phyloP scores from a whole-genome alignment of 768 basidiomycete species.

The Macrolepiota fuliginosa region DNA sequence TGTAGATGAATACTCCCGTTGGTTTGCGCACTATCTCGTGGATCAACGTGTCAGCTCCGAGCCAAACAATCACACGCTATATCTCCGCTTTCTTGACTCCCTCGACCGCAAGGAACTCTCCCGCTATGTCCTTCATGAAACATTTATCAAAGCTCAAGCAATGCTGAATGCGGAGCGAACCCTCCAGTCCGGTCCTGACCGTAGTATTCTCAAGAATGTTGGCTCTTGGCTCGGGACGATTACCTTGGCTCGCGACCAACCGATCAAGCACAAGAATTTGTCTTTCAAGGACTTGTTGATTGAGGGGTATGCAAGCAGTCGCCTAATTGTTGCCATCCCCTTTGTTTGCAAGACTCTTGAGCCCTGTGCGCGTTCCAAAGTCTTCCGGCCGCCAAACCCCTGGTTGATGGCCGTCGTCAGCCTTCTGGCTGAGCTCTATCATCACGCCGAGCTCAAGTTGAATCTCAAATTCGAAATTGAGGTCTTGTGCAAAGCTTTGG shows the following conservation, averaged over 20 bases:
- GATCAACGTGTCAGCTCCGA: conserved; percentile 95
- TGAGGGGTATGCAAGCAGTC: conserved; percentile 91
- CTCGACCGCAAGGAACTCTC: conserved; percentile 65
- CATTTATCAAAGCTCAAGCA: conserved; percentile 79
- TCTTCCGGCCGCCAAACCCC: conserved; percentile 96
- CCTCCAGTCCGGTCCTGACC: conserved; percentile 80
- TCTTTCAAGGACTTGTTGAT: conserved; percentile 97
- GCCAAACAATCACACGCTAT: conserved; percentile 95
- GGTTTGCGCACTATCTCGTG: conserved; percentile 98
- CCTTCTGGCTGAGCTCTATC: conserved; percentile 93
- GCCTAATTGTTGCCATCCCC: conserved; percentile 91
- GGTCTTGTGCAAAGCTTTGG: conserved; percentile 88
- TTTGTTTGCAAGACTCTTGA: conserved; percentile 98
- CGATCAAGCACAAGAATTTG: conserved; percentile 89
- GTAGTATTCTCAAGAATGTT: conserved; percentile 87
- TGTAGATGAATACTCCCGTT: conserved; percentile 79
- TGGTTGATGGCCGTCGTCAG: conserved; percentile 97
- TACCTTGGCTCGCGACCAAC: conserved; percentile 88
- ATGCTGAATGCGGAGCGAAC: conserved; percentile 92
- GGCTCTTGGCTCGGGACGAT: conserved; percentile 93
- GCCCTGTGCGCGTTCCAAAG: conserved; percentile 82
- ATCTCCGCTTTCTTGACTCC: conserved; percentile 89
- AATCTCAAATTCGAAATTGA: conserved; percentile 99
- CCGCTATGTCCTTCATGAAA: conserved; percentile 89
- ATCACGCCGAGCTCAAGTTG: conserved; percentile 92